phyloP scores from a whole-genome alignment of 176 grass and related monocot species.

The Rhynchospora tenuis region DNA sequence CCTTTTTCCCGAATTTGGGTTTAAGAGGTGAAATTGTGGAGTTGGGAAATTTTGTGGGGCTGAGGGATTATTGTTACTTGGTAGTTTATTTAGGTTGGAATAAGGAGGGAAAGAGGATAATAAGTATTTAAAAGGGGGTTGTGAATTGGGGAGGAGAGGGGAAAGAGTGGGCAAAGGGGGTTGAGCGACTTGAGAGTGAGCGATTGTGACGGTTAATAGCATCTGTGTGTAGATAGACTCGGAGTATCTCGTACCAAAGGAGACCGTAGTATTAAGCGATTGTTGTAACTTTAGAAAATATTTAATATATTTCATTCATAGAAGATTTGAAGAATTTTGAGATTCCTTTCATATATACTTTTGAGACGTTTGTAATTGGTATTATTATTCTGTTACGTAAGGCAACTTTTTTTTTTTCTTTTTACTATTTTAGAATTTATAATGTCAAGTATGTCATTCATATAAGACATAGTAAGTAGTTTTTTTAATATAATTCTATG shows the following conservation, averaged over 20 bases:
- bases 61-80: not conserved
- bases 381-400: too few relatives aligned
- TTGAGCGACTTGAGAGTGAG: conserved; percentile 26
- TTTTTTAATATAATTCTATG: too few relatives aligned
- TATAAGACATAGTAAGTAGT: too few relatives aligned
- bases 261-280: too few relatives aligned
- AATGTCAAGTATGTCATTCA: too few relatives aligned
- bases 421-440: too few relatives aligned
- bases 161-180: conserved; percentile 12
- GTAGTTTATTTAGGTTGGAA: conserved; percentile 22
- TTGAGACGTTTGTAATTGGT: too few relatives aligned
- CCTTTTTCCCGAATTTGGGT: not conserved
- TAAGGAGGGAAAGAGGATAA: not conserved
- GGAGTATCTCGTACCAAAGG: not conserved
- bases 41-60: not conserved
- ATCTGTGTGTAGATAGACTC: not conserved
- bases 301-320: too few relatives aligned
- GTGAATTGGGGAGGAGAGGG: not conserved
- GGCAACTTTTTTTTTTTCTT: too few relatives aligned
- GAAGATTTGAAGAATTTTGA: too few relatives aligned
- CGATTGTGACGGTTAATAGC: conserved; percentile 19
- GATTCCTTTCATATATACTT: too few relatives aligned
- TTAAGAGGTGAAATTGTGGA: not conserved
- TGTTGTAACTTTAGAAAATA: too few relatives aligned
- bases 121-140: conserved; percentile 16